Conservation (phyloP, 257 asterid species). For the Rauvolfia tetraphylla region DNA sequence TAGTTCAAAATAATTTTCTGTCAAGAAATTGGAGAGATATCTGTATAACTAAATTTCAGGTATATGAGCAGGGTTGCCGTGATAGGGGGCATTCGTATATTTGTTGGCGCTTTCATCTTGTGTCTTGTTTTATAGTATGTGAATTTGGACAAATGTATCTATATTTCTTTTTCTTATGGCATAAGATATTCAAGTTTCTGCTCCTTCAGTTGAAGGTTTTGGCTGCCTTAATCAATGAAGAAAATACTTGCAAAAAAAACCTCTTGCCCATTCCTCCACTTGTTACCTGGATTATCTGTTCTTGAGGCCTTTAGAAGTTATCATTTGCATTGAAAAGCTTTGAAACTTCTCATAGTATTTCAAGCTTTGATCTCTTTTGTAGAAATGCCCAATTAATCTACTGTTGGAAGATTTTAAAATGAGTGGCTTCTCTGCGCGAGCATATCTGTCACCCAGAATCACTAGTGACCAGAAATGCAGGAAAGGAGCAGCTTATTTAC, state of each 20-base stretch:
- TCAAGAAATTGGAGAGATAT: not conserved
- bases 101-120: not conserved
- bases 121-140: not conserved
- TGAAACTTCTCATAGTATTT: not conserved
- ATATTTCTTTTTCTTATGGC: not conserved
- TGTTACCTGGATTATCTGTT: not conserved
- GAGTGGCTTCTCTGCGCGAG: not conserved
- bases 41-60: not conserved
- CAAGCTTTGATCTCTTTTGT: not conserved
- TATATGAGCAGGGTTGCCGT: not conserved
- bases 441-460: not conserved
- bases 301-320: not conserved
- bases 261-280: not conserved
- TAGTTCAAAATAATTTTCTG: not conserved
- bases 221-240: not conserved
- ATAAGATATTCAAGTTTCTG: not conserved
- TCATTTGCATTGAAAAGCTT: not conserved
- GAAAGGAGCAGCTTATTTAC: no score
- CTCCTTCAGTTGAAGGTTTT: not conserved
- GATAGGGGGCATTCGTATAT: not conserved
- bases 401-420: not conserved
- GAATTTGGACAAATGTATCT: not conserved
- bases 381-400: not conserved
- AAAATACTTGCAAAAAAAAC: not conserved
- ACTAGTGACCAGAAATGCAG: not conserved